These are phyloP conservation scores for Neofusicoccum kwambonambiense DNA, from an alignment of 2,329 filamentous ascomycete genomes.

Conservation along the genomic window DNA sequence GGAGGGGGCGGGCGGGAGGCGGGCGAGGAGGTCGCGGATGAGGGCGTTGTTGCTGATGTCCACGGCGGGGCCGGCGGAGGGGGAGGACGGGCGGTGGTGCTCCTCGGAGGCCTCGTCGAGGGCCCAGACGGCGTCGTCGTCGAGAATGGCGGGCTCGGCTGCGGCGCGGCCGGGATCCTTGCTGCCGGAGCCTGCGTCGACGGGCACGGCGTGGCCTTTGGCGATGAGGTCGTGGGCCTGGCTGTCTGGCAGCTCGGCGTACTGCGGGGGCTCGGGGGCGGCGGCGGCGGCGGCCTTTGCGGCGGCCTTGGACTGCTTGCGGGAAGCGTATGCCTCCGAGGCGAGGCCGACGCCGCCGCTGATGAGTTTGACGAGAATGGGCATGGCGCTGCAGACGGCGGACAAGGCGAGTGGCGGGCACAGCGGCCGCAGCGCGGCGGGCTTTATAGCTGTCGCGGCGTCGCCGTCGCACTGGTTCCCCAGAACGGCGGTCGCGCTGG, in stretches of 20 bases:
- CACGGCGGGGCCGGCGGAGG: background rate
- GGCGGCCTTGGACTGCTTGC: background rate
- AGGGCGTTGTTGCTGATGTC: background rate
- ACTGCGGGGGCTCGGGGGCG: background rate
- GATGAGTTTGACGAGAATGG: slow-evolving; percentile 10
- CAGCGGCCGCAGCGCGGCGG: no score
- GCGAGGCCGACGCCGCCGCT: slow-evolving; percentile 3
- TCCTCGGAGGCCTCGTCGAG: slow-evolving; percentile 14
- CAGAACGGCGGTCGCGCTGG: no score
- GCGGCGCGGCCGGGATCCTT: no score
- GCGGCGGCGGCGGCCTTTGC: background rate
- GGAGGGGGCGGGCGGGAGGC: background rate
- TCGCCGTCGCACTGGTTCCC: no score
- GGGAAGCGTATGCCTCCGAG: background rate
- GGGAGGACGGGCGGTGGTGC: background rate
- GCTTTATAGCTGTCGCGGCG: no score
- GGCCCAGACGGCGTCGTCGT: slow-evolving; percentile 4
- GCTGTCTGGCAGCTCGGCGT: background rate
- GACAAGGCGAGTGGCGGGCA: no score
- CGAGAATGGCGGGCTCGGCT: background rate
- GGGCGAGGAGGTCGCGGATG: background rate
- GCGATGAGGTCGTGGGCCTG: slow-evolving; percentile 1
- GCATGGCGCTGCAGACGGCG: background rate
- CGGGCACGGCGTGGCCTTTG: background rate
- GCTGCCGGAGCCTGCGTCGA: background rate